A percentile compares a stretch with the other conserved stretches of the same genome.
Conservation (phyloP, 1,284 basidiomycete species). For the Pascua sp. region DNA sequence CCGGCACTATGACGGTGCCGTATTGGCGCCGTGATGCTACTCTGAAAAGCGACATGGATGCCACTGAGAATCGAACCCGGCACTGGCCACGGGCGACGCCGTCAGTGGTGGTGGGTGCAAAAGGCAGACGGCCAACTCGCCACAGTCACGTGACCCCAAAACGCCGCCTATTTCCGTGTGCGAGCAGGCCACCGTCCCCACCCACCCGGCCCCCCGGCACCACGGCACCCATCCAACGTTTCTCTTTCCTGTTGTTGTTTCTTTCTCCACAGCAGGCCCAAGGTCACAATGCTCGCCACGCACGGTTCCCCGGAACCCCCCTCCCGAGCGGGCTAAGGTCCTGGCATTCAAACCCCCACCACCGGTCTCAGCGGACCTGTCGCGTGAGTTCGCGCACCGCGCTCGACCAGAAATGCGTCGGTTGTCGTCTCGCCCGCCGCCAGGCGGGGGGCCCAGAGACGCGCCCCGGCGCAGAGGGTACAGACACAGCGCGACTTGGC, state of each 20-base stretch:
- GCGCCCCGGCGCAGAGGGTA: constrained; percentile 7
- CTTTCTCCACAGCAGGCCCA: constrained; percentile 32
- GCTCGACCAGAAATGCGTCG: constrained; percentile 51
- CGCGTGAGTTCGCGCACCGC: constrained; percentile 35
- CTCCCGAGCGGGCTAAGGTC: constrained; percentile 52
- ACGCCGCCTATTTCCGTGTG: too few relatives aligned
- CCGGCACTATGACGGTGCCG: too few relatives aligned
- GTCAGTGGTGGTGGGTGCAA: too few relatives aligned
- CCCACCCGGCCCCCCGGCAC: too few relatives aligned
- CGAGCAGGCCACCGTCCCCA: too few relatives aligned
- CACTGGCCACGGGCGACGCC: too few relatives aligned
- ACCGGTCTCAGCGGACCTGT: constrained; percentile 45
- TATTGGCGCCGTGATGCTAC: too few relatives aligned
- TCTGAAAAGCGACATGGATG: too few relatives aligned
- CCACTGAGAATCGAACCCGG: too few relatives aligned
- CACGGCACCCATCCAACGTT: too few relatives aligned
- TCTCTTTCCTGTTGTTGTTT: neutral
- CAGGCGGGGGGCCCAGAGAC: constrained; percentile 31
- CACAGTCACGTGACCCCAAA: too few relatives aligned
- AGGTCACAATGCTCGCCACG: constrained; percentile 51
- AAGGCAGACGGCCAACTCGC: too few relatives aligned
- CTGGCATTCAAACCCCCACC: constrained; percentile 50
- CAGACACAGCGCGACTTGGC: constrained; percentile 30
- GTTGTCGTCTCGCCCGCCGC: neutral
- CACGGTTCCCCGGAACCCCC: constrained; percentile 9